Evolutionary conservation across 805 yeast species (phyloP).

Genomic region (Kazachstania bromeliacearum): DNA sequence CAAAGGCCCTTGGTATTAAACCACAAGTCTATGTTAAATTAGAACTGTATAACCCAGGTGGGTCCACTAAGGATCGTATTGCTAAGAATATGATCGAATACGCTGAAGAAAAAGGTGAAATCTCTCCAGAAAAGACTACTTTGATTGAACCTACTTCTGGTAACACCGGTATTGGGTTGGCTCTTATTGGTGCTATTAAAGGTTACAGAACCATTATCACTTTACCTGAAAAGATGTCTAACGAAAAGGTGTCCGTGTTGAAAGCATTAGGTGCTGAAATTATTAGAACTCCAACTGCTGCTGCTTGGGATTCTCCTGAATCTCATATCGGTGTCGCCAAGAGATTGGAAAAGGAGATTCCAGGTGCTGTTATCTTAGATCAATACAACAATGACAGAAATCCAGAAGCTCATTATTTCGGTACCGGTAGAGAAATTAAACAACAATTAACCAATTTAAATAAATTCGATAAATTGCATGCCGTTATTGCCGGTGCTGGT

Average conservation of each 20-base stretch:
- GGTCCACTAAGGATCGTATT: slow-evolving; percentile 82
- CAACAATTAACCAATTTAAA: slow-evolving; percentile 46
- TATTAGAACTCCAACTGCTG: slow-evolving; percentile 84
- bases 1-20: slow-evolving; percentile 65
- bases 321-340: slow-evolving; percentile 84
- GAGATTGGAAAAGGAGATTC: slow-evolving; percentile 71
- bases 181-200: slow-evolving; percentile 75
- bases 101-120: slow-evolving; percentile 68
- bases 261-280: slow-evolving; percentile 88
- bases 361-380: slow-evolving; percentile 75
- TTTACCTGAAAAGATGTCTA: slow-evolving; percentile 85
- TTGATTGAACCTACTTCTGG: slow-evolving; percentile 87
- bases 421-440: slow-evolving; percentile 82
- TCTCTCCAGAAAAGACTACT: slow-evolving; percentile 71
- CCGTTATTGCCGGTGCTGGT: slow-evolving; percentile 86
- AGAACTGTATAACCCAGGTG: slow-evolving; percentile 82
- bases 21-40: slow-evolving; percentile 66
- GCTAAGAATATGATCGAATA: slow-evolving; percentile 80
- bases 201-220: slow-evolving; percentile 85
- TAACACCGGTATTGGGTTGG: slow-evolving; percentile 85
- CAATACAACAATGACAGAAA: slow-evolving; percentile 72
- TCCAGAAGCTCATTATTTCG: slow-evolving; percentile 75
- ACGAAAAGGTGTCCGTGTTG: slow-evolving; percentile 79
- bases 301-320: slow-evolving; percentile 89
- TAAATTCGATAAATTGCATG: slow-evolving; percentile 49